Evolutionary conservation across 768 basidiomycete genomes (phyloP).

Genomic region (Pleurotus salmoneostramineus): DNA sequence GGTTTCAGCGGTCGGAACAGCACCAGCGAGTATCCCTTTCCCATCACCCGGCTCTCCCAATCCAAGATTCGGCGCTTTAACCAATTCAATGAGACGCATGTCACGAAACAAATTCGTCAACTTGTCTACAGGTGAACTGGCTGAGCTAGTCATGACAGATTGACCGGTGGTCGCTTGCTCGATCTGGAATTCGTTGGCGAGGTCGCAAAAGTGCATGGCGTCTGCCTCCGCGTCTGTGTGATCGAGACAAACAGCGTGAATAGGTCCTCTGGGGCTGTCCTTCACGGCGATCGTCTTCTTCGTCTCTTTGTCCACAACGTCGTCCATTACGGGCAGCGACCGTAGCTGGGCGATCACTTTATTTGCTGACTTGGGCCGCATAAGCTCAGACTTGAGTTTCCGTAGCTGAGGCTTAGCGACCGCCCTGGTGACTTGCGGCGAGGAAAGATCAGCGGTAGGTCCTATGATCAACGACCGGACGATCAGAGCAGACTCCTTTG

Average conservation of each 20-base stretch:
- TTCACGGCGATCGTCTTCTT: conserved; percentile 13
- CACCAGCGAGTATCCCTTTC: conserved; percentile 65
- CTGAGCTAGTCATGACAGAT: conserved; percentile 29
- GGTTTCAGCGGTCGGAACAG: conserved; percentile 72
- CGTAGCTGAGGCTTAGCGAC: conserved; percentile 49
- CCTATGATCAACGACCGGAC: conserved; percentile 72
- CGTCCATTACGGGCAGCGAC: conserved; percentile 47
- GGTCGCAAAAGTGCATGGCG: conserved; percentile 50
- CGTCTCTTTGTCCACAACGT: conserved; percentile 15
- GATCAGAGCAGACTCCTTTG: conserved; percentile 58
- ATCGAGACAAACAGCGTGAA: conserved; percentile 75
- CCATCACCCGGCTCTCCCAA: conserved; percentile 72
- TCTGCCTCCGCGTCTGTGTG: conserved; percentile 61
- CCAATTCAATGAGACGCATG: conserved; percentile 57
- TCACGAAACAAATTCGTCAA: conserved; percentile 50
- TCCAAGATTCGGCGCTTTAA: conserved; percentile 62
- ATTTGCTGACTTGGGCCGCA: conserved; percentile 63
- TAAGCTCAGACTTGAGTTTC: conserved; percentile 66
- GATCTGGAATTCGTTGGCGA: conserved; percentile 21
- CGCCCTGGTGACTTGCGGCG: conserved; percentile 34
- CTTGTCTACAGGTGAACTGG: conserved; percentile 46
- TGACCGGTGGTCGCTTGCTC: background rate
- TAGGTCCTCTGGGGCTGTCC: conserved; percentile 32
- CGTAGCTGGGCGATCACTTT: conserved; percentile 71
- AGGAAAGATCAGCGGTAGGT: conserved; percentile 21